phyloP scores from a whole-genome alignment of 805 yeast genomes.

The Candida hungchunana region DNA sequence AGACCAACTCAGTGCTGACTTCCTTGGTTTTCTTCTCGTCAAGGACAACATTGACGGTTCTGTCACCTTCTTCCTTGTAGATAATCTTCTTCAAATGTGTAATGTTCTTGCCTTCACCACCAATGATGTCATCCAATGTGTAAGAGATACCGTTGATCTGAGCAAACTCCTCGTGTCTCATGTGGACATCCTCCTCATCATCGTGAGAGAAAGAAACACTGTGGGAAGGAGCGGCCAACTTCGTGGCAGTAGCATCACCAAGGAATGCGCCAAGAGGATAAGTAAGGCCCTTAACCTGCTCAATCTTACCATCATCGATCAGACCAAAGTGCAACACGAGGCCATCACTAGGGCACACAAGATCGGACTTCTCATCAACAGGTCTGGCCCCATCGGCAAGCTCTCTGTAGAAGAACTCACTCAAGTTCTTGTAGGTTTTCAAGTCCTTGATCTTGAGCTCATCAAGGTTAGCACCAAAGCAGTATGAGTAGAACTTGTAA shows the following conservation, averaged over 20 bases:
- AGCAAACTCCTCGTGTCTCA: conserved; percentile 72
- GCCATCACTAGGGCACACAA: conserved; percentile 94
- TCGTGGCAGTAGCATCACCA: conserved; percentile 47
- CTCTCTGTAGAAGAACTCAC: conserved; percentile 87
- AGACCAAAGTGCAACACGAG: conserved; percentile 80
- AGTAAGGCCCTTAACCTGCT: conserved; percentile 95
- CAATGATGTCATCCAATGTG: conserved; percentile 63
- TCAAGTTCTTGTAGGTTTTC: conserved; percentile 67
- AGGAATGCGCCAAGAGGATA: conserved; percentile 84
- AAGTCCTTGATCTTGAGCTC: conserved; percentile 87
- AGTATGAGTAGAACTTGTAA: conserved; percentile 65
- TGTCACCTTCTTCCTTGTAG: conserved; percentile 67
- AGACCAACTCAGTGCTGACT: conserved; percentile 32
- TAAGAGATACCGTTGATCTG: conserved; percentile 68
- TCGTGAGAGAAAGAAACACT: conserved; percentile 41
- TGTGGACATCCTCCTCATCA: conserved; percentile 37
- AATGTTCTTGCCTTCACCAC: conserved; percentile 42
- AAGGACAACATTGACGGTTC: conserved; percentile 36
- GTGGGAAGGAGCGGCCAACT: conserved; percentile 54
- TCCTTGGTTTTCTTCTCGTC: conserved; percentile 35
- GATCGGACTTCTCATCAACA: conserved; percentile 52
- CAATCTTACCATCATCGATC: conserved; percentile 79
- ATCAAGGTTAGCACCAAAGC: conserved; percentile 84
- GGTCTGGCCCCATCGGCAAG: conserved; percentile 79
- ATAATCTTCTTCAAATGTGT: conserved; percentile 44